These are phyloP conservation scores for Aspergillus awamori DNA, from an alignment of 2,329 filamentous ascomycete genomes.

Conservation along the genomic window DNA sequence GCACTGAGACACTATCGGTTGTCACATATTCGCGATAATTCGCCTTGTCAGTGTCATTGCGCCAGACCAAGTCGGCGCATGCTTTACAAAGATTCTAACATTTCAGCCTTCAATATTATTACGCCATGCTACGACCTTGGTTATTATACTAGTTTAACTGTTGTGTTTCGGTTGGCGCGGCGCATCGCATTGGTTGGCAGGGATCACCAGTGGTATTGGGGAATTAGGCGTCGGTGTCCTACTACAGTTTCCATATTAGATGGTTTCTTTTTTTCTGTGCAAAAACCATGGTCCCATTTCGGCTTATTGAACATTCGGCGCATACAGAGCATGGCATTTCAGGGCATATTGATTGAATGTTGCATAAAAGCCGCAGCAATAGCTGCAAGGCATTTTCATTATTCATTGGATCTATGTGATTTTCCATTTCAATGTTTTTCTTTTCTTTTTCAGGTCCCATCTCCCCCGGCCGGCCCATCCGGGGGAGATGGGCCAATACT, in stretches of 20 bases:
- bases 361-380: conserved; percentile 13
- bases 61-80: background rate
- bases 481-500: no score
- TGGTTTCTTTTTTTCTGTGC: background rate
- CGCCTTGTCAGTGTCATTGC: background rate
- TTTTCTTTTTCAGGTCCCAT: background rate
- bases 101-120: background rate
- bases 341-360: conserved; percentile 16
- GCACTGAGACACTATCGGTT: background rate
- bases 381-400: conserved; percentile 1
- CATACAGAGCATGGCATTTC: conserved; percentile 17
- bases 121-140: background rate
- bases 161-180: background rate
- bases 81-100: background rate
- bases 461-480: background rate
- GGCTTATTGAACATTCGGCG: conserved; percentile 17
- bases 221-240: background rate
- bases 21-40: background rate
- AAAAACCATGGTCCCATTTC: background rate
- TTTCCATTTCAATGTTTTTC: background rate
- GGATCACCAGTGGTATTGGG: background rate
- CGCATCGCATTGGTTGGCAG: background rate
- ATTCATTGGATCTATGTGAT: background rate
- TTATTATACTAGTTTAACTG: background rate
- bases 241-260: background rate